These are phyloP conservation scores for Cadophora gregata DNA, from an alignment of 2,329 filamentous ascomycete species.

Conservation along the genomic window DNA sequence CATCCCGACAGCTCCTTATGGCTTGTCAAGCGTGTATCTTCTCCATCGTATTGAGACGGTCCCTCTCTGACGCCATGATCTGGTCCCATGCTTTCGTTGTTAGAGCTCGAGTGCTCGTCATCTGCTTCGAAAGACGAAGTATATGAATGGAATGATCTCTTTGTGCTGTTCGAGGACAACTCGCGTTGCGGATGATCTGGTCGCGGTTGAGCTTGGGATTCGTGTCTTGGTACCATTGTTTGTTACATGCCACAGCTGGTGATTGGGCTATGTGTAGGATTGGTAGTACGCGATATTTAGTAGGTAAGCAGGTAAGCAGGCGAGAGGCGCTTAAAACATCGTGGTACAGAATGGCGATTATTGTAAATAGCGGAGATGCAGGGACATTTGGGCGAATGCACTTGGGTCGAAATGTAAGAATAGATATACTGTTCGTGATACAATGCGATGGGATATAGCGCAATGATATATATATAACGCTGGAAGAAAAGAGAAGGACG, in stretches of 20 bases:
- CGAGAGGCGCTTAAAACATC: constrained; percentile 27
- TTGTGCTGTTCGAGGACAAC: constrained; percentile 48
- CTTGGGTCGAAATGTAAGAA: no score
- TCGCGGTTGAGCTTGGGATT: constrained; percentile 30
- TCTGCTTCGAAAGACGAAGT: constrained; percentile 70
- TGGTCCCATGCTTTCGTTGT: constrained; percentile 45
- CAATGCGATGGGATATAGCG: neutral
- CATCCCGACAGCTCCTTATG: constrained; percentile 87
- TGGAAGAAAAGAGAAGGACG: no score
- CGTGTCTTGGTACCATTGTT: constrained; percentile 38
- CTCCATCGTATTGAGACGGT: constrained; percentile 69
- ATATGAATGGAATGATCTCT: constrained; percentile 62
- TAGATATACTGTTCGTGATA: neutral
- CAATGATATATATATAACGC: no score
- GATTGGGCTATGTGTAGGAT: constrained; percentile 5
- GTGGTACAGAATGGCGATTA: constrained; percentile 25
- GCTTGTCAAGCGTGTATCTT: constrained; percentile 90
- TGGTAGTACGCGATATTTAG: no score
- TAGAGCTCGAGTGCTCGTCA: constrained; percentile 64
- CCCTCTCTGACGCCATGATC: constrained; percentile 44
- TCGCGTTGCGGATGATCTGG: constrained; percentile 36
- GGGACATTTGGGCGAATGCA: no score
- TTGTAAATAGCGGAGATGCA: constrained; percentile 20
- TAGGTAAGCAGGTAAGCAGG: constrained; percentile 32
- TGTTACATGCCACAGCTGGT: neutral